Base-by-base conservation (phyloP, 2,329 filamentous ascomycete species). In the Calonectria hongkongensis region DNA sequence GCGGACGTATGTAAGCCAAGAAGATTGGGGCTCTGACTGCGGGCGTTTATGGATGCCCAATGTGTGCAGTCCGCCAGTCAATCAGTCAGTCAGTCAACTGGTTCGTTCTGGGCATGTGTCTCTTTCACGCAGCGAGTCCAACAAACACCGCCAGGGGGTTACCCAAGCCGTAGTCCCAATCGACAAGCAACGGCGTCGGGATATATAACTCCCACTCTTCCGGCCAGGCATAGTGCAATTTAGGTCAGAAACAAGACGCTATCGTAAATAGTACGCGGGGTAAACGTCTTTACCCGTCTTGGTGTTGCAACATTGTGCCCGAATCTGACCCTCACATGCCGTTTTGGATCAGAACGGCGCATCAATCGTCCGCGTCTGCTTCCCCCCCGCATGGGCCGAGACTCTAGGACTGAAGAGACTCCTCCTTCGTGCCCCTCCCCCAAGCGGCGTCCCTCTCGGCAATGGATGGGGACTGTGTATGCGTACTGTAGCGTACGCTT, bases 231-330 rank as follows among this genome's bases (percentile, higher is more conserved):
- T 56, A 33, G 28, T 28, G 50, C 50, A 27, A 18, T 18, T 13
- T n/a, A 6, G n/a, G 43, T n/a, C 21, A 9, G 43, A 2, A 18
- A 25, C 36, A 43, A 28, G 50, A 39, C n/a, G 25, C 36, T 30
- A 41, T 30, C 10, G 25, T 63, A 10, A 47, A 30, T 60, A 39
- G 28, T 7, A 30, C 66, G 66, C 66, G 66, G 66, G 66, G 51
- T 60, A 50, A 56, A 62, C 2, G 51, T 27, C 6, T 68, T 68
- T 68, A 68, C 33, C 66, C 66, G 51, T 68, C 41, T 50, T 58
- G 51, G 66, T 43, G 66, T 68, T 60, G 66, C 66, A 68, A 60
- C 39, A 39, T 28, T 58, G n/a, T 68, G 54, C 43, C 54, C 33
- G 33, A 41, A 60, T 60, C 54, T 60, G 54, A 60, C 54, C 28